These are phyloP conservation scores for Meyerozyma elateridarum DNA, from an alignment of 1,139 yeast species.

Conservation along the genomic window DNA sequence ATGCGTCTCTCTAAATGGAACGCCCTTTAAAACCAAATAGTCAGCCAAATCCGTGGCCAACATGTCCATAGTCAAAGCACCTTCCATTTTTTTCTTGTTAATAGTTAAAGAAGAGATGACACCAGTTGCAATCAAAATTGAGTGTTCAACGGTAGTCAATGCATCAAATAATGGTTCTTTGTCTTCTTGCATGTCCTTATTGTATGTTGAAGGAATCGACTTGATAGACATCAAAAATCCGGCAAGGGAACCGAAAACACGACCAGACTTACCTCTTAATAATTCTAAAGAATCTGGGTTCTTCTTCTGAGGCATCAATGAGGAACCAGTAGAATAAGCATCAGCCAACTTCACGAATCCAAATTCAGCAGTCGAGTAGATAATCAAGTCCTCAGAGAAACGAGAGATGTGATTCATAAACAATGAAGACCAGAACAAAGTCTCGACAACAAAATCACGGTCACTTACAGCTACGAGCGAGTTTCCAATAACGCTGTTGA, in stretches of 20 bases:
- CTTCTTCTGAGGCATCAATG: conserved; percentile 98
- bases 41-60: conserved; percentile 98
- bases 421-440: conserved; percentile 95
- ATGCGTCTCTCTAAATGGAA: conserved; percentile 98
- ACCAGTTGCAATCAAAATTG: conserved; percentile 91
- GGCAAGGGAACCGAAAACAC: conserved; percentile 90
- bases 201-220: conserved; percentile 94
- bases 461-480: conserved; percentile 94
- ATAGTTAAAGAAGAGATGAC: conserved; percentile 82
- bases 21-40: conserved; percentile 94
- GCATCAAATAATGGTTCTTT: conserved; percentile 96
- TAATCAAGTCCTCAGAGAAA: conserved; percentile 89
- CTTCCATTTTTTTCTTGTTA: conserved; percentile 70
- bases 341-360: conserved; percentile 91
- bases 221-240: conserved; percentile 96
- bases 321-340: conserved; percentile 97
- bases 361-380: conserved; percentile 95
- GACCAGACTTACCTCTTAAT: conserved; percentile 93
- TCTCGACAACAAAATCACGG: conserved; percentile 94
- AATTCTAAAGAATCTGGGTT: conserved; percentile 95
- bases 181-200: conserved; percentile 98
- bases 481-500: conserved; percentile 84
- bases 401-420: conserved; percentile 94
- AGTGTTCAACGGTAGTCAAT: conserved; percentile 85
- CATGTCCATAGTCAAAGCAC: conserved; percentile 97